phyloP scores from a whole-genome alignment of 257 asterid species.

The Nicotiana sylvestris region DNA sequence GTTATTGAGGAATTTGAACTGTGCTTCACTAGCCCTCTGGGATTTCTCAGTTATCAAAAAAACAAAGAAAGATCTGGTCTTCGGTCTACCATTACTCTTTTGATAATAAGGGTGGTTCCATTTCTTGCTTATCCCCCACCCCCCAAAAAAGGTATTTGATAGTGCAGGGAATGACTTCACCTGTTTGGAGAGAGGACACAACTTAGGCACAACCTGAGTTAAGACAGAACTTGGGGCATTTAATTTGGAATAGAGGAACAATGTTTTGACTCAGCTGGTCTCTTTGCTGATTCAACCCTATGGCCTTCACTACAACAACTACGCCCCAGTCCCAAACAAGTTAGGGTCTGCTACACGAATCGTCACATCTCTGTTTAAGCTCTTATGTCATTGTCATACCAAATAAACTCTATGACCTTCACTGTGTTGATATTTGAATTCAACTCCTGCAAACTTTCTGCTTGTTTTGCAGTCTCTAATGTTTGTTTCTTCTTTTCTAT shows the following conservation, averaged over 20 bases:
- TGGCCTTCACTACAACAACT: background rate
- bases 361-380: too few species aligned
- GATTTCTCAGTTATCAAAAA: background rate
- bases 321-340: too few species aligned
- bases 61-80: background rate
- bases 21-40: background rate
- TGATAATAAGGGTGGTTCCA: background rate
- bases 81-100: background rate
- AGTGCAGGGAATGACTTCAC: background rate
- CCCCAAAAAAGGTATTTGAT: background rate
- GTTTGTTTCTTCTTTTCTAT: constrained; percentile 3
- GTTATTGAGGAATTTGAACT: background rate
- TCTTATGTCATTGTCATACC: too few species aligned
- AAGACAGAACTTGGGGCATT: background rate
- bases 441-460: background rate
- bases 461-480: constrained; percentile 7
- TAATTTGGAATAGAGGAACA: background rate
- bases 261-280: background rate
- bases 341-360: too few species aligned
- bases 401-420: background rate
- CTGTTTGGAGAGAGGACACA: background rate
- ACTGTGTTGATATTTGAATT: background rate
- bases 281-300: constrained; percentile 1
- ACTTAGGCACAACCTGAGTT: background rate
- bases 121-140: background rate